These are phyloP conservation scores for Penicillium flavigenum DNA, from an alignment of 495 filamentous ascomycete genomes.

Conservation along the genomic window DNA sequence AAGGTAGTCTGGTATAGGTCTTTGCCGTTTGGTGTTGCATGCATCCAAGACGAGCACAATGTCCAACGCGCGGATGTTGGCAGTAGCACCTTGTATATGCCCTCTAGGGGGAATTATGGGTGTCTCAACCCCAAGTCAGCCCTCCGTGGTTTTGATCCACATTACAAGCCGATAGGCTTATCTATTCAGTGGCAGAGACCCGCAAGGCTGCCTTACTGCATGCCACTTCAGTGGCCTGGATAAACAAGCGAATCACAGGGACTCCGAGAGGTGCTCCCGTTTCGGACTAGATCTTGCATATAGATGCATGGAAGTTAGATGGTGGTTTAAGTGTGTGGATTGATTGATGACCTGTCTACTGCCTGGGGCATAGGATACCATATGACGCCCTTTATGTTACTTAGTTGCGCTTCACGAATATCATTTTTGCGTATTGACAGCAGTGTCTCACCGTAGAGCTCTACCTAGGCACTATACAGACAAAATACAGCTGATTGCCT, in stretches of 20 bases:
- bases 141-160: neutral
- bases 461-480: too few species aligned
- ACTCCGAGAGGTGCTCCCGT: too few species aligned
- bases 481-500: too few species aligned
- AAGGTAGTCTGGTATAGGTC: neutral
- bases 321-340: neutral
- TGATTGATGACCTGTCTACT: slow-evolving; percentile 3
- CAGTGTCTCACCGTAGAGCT: neutral
- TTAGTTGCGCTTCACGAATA: slow-evolving; percentile 6
- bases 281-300: neutral
- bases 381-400: slow-evolving; percentile 2
- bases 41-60: neutral
- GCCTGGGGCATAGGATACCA: slow-evolving; percentile 1
- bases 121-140: neutral
- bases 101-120: neutral
- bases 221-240: neutral
- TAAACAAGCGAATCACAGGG: neutral
- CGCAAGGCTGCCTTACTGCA: neutral
- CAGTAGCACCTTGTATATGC: neutral
- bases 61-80: neutral
- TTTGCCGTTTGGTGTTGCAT: slow-evolving; percentile 2
- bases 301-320: neutral
- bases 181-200: neutral
- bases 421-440: neutral
- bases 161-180: neutral